Conservation (phyloP, 192 early-diverging fungal genomes). For the Nowakowskiella sp. region DNA sequence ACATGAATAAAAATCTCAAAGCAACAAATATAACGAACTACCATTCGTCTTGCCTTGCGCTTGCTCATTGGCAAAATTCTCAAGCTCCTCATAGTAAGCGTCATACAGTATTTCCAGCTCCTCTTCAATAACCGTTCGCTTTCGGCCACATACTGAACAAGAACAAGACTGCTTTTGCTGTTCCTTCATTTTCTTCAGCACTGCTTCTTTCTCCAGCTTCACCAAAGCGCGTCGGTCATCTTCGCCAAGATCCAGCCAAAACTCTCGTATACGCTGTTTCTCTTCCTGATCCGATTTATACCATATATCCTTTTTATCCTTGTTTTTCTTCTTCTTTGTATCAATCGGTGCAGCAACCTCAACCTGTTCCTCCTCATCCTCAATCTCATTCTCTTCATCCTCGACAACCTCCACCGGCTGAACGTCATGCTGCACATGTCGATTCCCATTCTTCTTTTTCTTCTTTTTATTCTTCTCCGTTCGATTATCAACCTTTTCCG, state of each 20-base stretch:
- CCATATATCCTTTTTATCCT: slow-evolving; percentile 57
- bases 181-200: slow-evolving; percentile 83
- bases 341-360: too few relatives aligned
- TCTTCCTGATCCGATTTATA: slow-evolving; percentile 66
- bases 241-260: slow-evolving; percentile 76
- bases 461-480: too few relatives aligned
- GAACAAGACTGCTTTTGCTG: slow-evolving; percentile 77
- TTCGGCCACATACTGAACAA: slow-evolving; percentile 75
- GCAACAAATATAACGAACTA: too few relatives aligned
- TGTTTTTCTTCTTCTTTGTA: too few relatives aligned
- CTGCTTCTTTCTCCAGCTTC: slow-evolving; percentile 77
- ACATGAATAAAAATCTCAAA: background rate
- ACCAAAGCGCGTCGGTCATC: slow-evolving; percentile 71
- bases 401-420: too few relatives aligned
- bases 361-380: too few relatives aligned
- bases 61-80: slow-evolving; percentile 76
- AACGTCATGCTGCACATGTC: too few relatives aligned
- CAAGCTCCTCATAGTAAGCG: slow-evolving; percentile 82
- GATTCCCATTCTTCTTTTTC: too few relatives aligned
- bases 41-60: too few relatives aligned
- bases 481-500: too few relatives aligned
- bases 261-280: slow-evolving; percentile 69
- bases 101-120: slow-evolving; percentile 80
- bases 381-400: too few relatives aligned
- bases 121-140: slow-evolving; percentile 72